Base-by-base conservation (phyloP, 192 early-diverging fungal species). In the Umbelopsis sp. region DNA sequence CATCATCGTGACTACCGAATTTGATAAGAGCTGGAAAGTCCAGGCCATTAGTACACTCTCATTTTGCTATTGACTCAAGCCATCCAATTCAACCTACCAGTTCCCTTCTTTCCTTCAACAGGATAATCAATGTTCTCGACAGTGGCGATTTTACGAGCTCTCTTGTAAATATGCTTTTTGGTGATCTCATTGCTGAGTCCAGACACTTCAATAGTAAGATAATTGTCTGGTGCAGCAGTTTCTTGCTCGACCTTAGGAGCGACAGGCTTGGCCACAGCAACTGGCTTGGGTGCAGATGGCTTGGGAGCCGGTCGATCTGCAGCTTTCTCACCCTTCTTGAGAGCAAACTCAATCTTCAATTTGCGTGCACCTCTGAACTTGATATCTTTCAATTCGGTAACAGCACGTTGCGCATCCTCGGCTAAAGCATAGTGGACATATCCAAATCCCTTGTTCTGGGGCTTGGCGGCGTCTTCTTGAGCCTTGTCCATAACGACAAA, bases 401-500 rank as follows among this genome's bases (percentile, higher is more conserved):
- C 64, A 2, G 97, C 97, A 25, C 86, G 81, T 30, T 86, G 78
- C 2, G 95, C 93, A 80, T 95, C 94, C 48, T 93, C 91, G 23
- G 82, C 78, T 35, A 94, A 61, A 2, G 89, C 91, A 74, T 89
- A 98, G 71, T 94, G 89, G 6, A 98, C 96, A 79, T 93, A 98
- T 18, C 97, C 97, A 80, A 88, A 97, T 8, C 97, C 97, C 49
- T 87, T 91, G 78, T 95, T 95, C 67, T 79, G 78, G 21, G 82
- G 81, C 30, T 84, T 81, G 13, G 41, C 79, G 20, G 81, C 53
- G 33, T 73, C 73, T 33, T 75, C 76, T 13, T 72, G 71, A 8
- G 76, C 68, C 58, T 82, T 85, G 70, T 90, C 90, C 11, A 77
- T 74, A 1, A 98, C 94, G 46, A 96, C 92, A 75, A 97, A 98